These are phyloP conservation scores for Lepiota brunneoincarnata DNA, from an alignment of 768 basidiomycete species.

Conservation along the genomic window DNA sequence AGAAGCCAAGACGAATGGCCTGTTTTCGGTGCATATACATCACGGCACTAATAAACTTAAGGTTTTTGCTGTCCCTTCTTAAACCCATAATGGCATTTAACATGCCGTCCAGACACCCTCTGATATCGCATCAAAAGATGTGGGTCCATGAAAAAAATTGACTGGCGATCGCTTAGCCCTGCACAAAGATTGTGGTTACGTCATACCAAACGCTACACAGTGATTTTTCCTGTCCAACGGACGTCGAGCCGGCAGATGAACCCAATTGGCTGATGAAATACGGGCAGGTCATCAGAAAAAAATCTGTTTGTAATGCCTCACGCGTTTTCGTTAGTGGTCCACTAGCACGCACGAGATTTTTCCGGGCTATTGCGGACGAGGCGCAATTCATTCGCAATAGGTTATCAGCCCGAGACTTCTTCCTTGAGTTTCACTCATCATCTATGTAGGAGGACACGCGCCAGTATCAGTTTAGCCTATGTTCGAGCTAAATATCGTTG, in stretches of 20 bases:
- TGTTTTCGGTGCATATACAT: slow-evolving; percentile 65
- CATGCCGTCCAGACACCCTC: slow-evolving; percentile 32
- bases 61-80: slow-evolving; percentile 19
- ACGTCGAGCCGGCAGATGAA: slow-evolving; percentile 45
- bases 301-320: background rate
- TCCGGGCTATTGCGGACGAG: slow-evolving; percentile 74
- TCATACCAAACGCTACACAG: slow-evolving; percentile 71
- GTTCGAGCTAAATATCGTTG: slow-evolving; percentile 68
- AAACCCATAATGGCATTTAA: background rate
- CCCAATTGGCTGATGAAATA: slow-evolving; percentile 43
- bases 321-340: slow-evolving; percentile 43
- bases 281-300: slow-evolving; percentile 34
- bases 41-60: slow-evolving; percentile 71
- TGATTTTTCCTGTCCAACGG: slow-evolving; percentile 54
- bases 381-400: slow-evolving; percentile 75
- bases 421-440: background rate
- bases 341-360: slow-evolving; percentile 60
- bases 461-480: slow-evolving; percentile 56
- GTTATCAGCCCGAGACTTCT: slow-evolving; percentile 21
- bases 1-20: slow-evolving; percentile 58
- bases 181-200: slow-evolving; percentile 62
- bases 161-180: background rate
- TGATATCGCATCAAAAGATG: slow-evolving; percentile 52
- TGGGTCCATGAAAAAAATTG: slow-evolving; percentile 21
- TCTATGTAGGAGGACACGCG: slow-evolving; percentile 44